Evolutionary conservation across 495 filamentous ascomycete species (phyloP).

Genomic region (Polyplosphaeria fusca): DNA sequence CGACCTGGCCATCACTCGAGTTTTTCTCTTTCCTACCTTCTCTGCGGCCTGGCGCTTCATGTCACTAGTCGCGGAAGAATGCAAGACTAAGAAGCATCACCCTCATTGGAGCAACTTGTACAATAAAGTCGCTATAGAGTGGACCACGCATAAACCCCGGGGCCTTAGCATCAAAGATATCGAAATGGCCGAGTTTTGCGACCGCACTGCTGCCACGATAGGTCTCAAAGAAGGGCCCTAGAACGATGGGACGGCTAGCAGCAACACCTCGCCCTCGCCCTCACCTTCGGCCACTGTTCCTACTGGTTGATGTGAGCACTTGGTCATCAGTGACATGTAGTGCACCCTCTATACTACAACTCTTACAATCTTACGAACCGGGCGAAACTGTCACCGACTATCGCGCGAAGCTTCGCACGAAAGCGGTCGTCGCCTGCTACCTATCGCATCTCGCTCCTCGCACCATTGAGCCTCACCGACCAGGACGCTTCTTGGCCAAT

Average conservation of each 20-base stretch:
- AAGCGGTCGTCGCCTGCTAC: too few species aligned
- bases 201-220: constrained; percentile 13
- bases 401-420: too few species aligned
- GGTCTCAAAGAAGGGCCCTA: constrained; percentile 13
- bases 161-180: constrained; percentile 30
- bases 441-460: background rate
- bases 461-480: background rate
- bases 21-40: constrained; percentile 26
- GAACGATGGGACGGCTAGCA: too few species aligned
- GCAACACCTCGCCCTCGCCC: too few species aligned
- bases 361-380: too few species aligned
- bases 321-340: too few species aligned
- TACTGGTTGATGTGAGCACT: too few species aligned
- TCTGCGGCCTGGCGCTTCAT: constrained; percentile 28
- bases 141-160: constrained; percentile 29
- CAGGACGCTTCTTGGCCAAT: too few species aligned
- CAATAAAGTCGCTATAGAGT: constrained; percentile 27
- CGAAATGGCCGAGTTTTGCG: constrained; percentile 33
- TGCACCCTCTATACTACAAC: too few species aligned
- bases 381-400: too few species aligned
- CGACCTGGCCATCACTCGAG: constrained; percentile 17
- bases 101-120: constrained; percentile 31
- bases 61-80: constrained; percentile 25
- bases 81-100: constrained; percentile 26
- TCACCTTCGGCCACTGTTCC: too few species aligned